phyloP scores from a whole-genome alignment of 2,329 filamentous ascomycete species.

The Helminthosporium solani region DNA sequence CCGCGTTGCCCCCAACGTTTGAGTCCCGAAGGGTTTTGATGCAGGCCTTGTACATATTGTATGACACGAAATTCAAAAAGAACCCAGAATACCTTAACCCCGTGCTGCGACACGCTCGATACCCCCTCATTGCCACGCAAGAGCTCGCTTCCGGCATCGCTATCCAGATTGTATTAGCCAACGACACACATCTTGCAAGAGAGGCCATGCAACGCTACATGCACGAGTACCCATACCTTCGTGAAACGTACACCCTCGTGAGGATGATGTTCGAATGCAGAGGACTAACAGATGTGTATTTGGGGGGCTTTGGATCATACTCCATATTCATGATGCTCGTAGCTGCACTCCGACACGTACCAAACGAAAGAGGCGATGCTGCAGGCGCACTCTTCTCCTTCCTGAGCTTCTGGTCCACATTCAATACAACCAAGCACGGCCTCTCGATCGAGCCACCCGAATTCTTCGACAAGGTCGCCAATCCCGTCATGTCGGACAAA shows the following conservation, averaged over 20 bases:
- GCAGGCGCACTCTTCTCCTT: conserved; percentile 51
- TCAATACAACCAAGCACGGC: conserved; percentile 50
- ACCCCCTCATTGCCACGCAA: conserved; percentile 45
- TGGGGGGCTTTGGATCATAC: conserved; percentile 56
- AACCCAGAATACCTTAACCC: conserved; percentile 15
- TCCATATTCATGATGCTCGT: conserved; percentile 59
- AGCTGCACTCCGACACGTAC: conserved; percentile 52
- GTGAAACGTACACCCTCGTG: conserved; percentile 51
- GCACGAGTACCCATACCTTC: conserved; percentile 52
- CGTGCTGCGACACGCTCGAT: conserved; percentile 30
- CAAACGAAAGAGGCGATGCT: conserved; percentile 34
- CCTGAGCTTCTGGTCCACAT: conserved; percentile 51
- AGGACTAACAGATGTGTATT: conserved; percentile 49
- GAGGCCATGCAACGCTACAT: conserved; percentile 51
- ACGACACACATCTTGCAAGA: conserved; percentile 43
- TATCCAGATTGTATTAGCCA: conserved; percentile 54
- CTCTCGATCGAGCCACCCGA: conserved; percentile 52
- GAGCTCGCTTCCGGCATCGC: conserved; percentile 53
- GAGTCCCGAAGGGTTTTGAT: conserved; percentile 9
- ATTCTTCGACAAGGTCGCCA: conserved; percentile 44
- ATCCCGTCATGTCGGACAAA: conserved; percentile 19
- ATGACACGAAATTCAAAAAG: background rate
- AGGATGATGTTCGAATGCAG: conserved; percentile 54
- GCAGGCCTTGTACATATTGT: conserved; percentile 8
- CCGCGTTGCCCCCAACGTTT: conserved; percentile 17